A percentile compares a stretch with the other conserved stretches of the same genome.
These are phyloP conservation scores for Cyberlindnera misumaiensis DNA, from an alignment of 805 yeast genomes.

Conservation along the genomic window DNA sequence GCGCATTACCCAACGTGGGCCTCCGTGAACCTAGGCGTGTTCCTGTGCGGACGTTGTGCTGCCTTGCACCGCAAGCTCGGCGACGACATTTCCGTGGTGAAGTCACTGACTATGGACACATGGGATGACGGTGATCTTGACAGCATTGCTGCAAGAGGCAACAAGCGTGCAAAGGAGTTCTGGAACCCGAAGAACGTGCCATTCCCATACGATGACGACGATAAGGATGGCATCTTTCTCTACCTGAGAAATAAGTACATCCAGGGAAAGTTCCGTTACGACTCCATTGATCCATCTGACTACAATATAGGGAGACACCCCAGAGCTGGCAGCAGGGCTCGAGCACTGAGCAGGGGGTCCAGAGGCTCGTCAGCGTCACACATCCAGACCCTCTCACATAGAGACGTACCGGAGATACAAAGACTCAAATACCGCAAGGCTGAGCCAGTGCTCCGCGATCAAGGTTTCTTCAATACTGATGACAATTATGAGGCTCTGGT, in stretches of 20 bases:
- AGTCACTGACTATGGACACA: conserved; percentile 64
- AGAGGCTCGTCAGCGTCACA: conserved; percentile 11
- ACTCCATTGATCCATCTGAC: conserved; percentile 25
- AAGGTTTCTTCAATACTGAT: conserved; percentile 55
- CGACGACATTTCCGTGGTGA: conserved; percentile 53
- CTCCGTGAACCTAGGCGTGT: conserved; percentile 46
- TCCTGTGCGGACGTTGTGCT: conserved; percentile 82
- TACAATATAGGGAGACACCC: conserved; percentile 12
- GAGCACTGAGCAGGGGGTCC: conserved; percentile 5
- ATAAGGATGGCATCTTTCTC: conserved; percentile 49
- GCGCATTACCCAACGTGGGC: conserved; percentile 49
- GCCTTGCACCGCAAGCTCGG: conserved; percentile 67
- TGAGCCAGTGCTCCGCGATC: conserved; percentile 40
- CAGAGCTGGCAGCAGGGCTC: conserved; percentile 8
- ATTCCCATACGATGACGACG: conserved; percentile 73
- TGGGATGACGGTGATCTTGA: conserved; percentile 60
- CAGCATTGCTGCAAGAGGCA: conserved; percentile 41
- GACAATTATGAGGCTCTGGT: conserved; percentile 57
- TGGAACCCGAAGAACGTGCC: conserved; percentile 70
- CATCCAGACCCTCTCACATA: conserved; percentile 39
- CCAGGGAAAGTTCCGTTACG: conserved; percentile 44
- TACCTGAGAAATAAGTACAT: conserved; percentile 65
- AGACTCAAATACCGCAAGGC: conserved; percentile 43
- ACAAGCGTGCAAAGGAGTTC: conserved; percentile 45
- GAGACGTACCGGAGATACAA: conserved; percentile 49